Conservation (phyloP, 1,139 yeast genomes). For the Candida labiduridarum region DNA sequence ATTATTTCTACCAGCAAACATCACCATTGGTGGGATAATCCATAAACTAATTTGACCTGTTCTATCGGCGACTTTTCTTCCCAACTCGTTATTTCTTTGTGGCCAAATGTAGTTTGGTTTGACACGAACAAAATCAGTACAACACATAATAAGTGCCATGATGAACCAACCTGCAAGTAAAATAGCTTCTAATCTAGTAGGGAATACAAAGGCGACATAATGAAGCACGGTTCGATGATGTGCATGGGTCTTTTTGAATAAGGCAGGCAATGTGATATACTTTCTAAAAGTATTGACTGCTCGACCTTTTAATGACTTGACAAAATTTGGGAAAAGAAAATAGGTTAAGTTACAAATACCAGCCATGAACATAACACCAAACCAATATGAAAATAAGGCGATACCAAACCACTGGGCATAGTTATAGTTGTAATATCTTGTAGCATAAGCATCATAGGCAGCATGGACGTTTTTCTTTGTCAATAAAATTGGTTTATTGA, state of each 20-base stretch:
- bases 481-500: conserved; percentile 34
- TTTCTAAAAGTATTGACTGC: conserved; percentile 42
- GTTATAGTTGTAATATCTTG: conserved; percentile 43
- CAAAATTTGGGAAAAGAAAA: conserved; percentile 37
- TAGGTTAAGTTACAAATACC: conserved; percentile 39
- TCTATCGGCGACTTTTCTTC: conserved; percentile 62
- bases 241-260: conserved; percentile 44
- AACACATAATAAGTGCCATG: conserved; percentile 49
- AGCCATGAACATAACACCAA: conserved; percentile 44
- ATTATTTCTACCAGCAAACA: conserved; percentile 71
- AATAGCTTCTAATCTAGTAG: conserved; percentile 65
- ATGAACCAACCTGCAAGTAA: conserved; percentile 52
- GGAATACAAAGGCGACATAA: conserved; percentile 43
- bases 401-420: conserved; percentile 53
- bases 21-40: conserved; percentile 51
- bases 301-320: conserved; percentile 32
- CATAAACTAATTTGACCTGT: conserved; percentile 53
- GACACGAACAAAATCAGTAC: conserved; percentile 43
- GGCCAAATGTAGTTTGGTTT: conserved; percentile 38
- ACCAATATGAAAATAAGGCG: conserved; percentile 52
- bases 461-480: conserved; percentile 24
- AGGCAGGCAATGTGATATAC: conserved; percentile 51
- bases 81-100: conserved; percentile 38
- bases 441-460: conserved; percentile 40
- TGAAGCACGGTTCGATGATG: conserved; percentile 33